phyloP scores from a whole-genome alignment of 306 rosid species.

The Cucumis hystrix region DNA sequence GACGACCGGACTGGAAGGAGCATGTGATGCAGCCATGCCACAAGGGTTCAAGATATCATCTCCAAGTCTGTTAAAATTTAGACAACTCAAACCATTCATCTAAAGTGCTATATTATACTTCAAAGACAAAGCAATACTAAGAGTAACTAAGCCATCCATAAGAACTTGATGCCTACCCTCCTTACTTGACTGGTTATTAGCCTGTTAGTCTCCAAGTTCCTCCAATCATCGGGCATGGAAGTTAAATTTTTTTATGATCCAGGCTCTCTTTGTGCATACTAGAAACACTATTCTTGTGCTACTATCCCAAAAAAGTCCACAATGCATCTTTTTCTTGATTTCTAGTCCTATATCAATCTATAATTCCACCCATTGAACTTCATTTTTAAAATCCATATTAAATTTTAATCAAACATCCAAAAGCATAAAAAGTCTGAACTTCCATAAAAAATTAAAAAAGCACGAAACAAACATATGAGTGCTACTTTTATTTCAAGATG shows the following conservation, averaged over 20 bases:
- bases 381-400: neutral
- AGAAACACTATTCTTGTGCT: neutral
- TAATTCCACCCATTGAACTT: neutral
- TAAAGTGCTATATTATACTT: neutral
- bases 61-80: neutral
- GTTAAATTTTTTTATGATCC: neutral
- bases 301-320: neutral
- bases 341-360: neutral
- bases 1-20: neutral
- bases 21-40: neutral
- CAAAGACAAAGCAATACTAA: neutral
- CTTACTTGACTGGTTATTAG: neutral
- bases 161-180: neutral
- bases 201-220: neutral
- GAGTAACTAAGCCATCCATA: neutral
- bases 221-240: neutral
- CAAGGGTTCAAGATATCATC: neutral
- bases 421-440: neutral
- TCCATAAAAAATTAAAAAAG: neutral
- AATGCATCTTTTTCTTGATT: neutral
- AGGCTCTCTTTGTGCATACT: neutral
- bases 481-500: neutral
- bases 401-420: neutral
- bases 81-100: neutral
- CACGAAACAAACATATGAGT: neutral